Percentiles rank a stretch among this genome's conserved stretches.
phyloP scores from a whole-genome alignment of 768 basidiomycete species.

The Glaciozyma antarctica region DNA sequence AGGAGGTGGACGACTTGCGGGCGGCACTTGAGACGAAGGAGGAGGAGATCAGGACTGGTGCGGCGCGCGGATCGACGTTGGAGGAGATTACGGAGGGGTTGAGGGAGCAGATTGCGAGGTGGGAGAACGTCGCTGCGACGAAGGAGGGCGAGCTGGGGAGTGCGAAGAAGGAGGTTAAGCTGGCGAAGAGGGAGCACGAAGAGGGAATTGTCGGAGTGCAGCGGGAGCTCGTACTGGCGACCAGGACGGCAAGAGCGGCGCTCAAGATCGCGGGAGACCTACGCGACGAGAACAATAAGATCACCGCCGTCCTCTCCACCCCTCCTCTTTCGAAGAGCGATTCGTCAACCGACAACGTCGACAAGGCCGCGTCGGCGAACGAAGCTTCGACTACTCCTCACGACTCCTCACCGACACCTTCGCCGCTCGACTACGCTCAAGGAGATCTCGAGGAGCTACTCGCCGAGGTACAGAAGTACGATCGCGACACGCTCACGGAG shows the following conservation, averaged over 20 bases:
- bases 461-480: slow-evolving; percentile 45
- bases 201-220: slow-evolving; percentile 15
- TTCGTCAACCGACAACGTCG: slow-evolving; percentile 5
- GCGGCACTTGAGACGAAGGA: slow-evolving; percentile 54
- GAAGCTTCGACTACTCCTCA: neutral
- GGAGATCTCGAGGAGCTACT: slow-evolving; percentile 24
- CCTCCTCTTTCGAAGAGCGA: slow-evolving; percentile 13
- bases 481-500: slow-evolving; percentile 77
- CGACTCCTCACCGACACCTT: neutral
- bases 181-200: slow-evolving; percentile 14
- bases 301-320: slow-evolving; percentile 29
- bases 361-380: slow-evolving; percentile 11
- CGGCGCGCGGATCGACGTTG: slow-evolving; percentile 47
- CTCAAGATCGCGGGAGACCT: slow-evolving; percentile 37
- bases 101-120: slow-evolving; percentile 56
- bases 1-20: slow-evolving; percentile 67
- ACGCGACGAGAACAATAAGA: slow-evolving; percentile 38
- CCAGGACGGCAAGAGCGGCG: slow-evolving; percentile 35
- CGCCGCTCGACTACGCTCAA: slow-evolving; percentile 18
- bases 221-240: slow-evolving; percentile 17
- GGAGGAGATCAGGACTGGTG: slow-evolving; percentile 44
- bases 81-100: slow-evolving; percentile 53
- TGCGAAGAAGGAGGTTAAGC: slow-evolving; percentile 4
- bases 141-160: slow-evolving; percentile 60
- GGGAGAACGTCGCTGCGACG: slow-evolving; percentile 10